Evolutionary conservation across 768 basidiomycete genomes (phyloP), one percentile per base, ranked within the genome.

Genomic region (Suillus bovinus): DNA sequence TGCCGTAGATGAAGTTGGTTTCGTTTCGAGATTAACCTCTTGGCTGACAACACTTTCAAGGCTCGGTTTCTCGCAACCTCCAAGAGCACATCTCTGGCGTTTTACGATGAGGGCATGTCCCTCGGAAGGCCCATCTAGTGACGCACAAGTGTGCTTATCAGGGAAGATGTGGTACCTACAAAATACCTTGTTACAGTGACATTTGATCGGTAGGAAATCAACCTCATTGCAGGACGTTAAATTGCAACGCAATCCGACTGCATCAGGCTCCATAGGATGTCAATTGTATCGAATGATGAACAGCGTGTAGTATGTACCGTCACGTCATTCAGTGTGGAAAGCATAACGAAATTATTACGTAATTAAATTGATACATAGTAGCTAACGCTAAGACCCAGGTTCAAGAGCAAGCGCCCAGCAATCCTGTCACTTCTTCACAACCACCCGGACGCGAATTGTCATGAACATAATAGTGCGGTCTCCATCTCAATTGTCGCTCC

Each of bases 201-300:
- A 94, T 56, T 75, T 73, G 62, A 91, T 86, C n/a, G 93, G 93
- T 0, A 94, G 81, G 64, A 93, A 89, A 75, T 93, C 91, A 66
- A 88, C 76, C 39, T 79, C 66, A 59, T 82, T 79, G 79, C 92
- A 94, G 17, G 80, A 74, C 10, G 78, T 56, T 55, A 83, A 64
- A n/a, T 87, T 77, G 71, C 92, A 94, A 66, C 84, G 86, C 50
- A 81, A 77, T 60, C 92, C 92, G 63, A 91, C 77, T 27, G 79
- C 73, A 42, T 82, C 75, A 57, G 89, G 67, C 61, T 80, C 79
- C 76, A 79, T 80, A 49, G 60, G 59, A 67, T 66, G 61, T 63
- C 57, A 27, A 6, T 44, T 47, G 9, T 29, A 13, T 46, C 42
- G 8, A 22, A 22, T 22, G 44, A 46, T n/a, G n/a, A n/a, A n/a